phyloP scores from a whole-genome alignment of 2,329 filamentous ascomycete genomes.

The Pleomassaria siparia region DNA sequence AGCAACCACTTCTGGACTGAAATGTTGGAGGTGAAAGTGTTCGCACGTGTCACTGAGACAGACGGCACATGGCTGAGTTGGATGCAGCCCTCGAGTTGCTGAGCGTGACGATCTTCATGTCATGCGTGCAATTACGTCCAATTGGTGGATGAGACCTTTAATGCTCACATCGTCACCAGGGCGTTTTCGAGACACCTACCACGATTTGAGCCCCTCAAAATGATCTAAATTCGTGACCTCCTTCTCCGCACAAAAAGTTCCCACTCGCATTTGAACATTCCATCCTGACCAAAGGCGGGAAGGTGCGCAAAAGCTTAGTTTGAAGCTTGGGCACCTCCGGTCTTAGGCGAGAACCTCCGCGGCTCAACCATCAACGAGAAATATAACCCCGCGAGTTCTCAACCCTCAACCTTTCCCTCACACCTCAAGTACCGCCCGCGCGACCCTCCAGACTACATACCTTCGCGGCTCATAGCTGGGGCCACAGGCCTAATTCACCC shows the following conservation, averaged over 20 bases:
- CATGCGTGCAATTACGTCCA: constrained; percentile 16
- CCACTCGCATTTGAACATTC: neutral
- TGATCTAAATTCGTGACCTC: too few relatives aligned
- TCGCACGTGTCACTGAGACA: too few relatives aligned
- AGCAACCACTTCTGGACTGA: too few relatives aligned
- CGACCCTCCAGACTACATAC: neutral
- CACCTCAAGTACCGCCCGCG: constrained; percentile 4
- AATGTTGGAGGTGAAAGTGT: too few relatives aligned
- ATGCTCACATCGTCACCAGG: neutral
- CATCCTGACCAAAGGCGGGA: neutral
- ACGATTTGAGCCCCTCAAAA: too few relatives aligned
- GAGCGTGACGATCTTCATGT: constrained; percentile 13
- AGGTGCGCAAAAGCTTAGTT: neutral
- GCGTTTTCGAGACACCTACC: neutral
- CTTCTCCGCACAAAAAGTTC: too few relatives aligned
- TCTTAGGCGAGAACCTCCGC: constrained; percentile 22
- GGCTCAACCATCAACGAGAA: constrained; percentile 22
- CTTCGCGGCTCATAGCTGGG: neutral
- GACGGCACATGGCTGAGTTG: too few relatives aligned
- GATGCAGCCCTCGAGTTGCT: too few relatives aligned
- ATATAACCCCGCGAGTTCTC: constrained; percentile 12
- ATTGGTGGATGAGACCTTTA: constrained; percentile 7
- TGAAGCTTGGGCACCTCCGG: neutral
- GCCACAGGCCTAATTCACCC: neutral
- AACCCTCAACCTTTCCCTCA: constrained; percentile 1